phyloP scores from a whole-genome alignment of 208 protist species.

The Leishmania guyanensis region DNA sequence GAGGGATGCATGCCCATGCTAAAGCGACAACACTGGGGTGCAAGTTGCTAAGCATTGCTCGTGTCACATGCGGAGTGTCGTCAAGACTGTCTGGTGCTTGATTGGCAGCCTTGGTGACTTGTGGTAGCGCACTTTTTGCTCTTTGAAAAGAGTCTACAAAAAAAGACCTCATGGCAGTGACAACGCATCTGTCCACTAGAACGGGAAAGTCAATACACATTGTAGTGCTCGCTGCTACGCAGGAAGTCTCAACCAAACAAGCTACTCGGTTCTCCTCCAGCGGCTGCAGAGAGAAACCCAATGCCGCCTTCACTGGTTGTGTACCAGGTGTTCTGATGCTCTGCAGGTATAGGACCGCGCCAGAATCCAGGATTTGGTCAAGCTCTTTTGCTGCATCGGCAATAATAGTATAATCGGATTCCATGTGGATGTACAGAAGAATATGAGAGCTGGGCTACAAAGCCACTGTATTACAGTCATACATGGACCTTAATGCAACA shows the following conservation, averaged over 20 bases:
- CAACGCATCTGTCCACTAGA: conserved; percentile 1
- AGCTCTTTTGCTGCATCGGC: conserved; percentile 10
- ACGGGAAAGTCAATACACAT: conserved; percentile 15
- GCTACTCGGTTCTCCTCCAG: not conserved
- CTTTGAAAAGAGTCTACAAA: not conserved
- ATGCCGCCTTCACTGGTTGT: not conserved
- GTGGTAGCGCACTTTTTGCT: not conserved
- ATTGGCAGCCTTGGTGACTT: not conserved
- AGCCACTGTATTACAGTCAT: not conserved
- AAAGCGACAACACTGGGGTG: conserved; percentile 2
- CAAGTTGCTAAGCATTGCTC: not conserved
- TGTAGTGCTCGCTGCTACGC: not conserved
- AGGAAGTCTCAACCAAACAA: not conserved
- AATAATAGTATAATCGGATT: not conserved
- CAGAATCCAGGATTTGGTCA: conserved; percentile 1
- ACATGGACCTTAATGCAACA: not conserved
- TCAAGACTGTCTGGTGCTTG: conserved; percentile 10
- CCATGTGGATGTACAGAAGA: not conserved
- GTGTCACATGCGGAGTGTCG: conserved; percentile 19
- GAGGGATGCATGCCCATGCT: conserved; percentile 19
- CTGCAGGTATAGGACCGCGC: not conserved
- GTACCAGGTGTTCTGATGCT: not conserved
- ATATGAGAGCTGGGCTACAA: too few relatives aligned
- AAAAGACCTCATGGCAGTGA: not conserved
- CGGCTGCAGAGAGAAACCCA: conserved; percentile 10